These are phyloP conservation scores for Paramarasmius palmivorus DNA, from an alignment of 1,284 basidiomycete genomes.

Conservation along the genomic window DNA sequence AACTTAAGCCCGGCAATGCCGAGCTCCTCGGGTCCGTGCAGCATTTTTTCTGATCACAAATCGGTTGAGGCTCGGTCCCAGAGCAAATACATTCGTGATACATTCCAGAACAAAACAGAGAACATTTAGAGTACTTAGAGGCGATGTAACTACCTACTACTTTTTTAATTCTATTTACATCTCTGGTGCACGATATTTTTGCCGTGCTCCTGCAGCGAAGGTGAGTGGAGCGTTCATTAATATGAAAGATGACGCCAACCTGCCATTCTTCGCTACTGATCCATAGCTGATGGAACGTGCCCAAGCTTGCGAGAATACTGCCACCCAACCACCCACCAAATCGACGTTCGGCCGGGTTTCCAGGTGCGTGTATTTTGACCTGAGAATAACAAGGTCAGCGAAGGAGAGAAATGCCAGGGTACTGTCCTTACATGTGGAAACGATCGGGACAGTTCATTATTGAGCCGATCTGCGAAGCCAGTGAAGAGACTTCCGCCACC, in stretches of 20 bases:
- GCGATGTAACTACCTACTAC: neutral
- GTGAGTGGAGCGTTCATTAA: constrained; percentile 5
- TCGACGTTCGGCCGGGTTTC: constrained; percentile 84
- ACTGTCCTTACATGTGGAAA: constrained; percentile 78
- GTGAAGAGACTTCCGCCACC: constrained; percentile 88
- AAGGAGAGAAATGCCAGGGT: constrained; percentile 5
- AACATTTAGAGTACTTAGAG: constrained; percentile 2
- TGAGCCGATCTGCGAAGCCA: constrained; percentile 86
- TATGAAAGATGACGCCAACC: constrained; percentile 51
- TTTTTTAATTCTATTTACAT: constrained; percentile 57
- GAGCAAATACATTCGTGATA: no score
- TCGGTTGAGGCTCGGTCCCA: no score
- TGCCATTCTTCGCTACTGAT: constrained; percentile 92
- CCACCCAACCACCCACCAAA: constrained; percentile 94
- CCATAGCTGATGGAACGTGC: constrained; percentile 97
- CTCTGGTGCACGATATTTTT: constrained; percentile 75
- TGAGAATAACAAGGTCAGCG: constrained; percentile 24
- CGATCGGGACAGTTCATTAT: constrained; percentile 74
- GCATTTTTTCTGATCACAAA: no score
- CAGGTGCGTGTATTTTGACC: constrained; percentile 88
- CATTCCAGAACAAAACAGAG: neutral
- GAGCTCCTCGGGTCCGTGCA: no score
- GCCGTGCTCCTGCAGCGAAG: constrained; percentile 64
- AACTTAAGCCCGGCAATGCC: no score
- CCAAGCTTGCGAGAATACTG: constrained; percentile 88